phyloP scores from a whole-genome alignment of 2,329 filamentous ascomycete genomes.

The Cadophora sp. region DNA sequence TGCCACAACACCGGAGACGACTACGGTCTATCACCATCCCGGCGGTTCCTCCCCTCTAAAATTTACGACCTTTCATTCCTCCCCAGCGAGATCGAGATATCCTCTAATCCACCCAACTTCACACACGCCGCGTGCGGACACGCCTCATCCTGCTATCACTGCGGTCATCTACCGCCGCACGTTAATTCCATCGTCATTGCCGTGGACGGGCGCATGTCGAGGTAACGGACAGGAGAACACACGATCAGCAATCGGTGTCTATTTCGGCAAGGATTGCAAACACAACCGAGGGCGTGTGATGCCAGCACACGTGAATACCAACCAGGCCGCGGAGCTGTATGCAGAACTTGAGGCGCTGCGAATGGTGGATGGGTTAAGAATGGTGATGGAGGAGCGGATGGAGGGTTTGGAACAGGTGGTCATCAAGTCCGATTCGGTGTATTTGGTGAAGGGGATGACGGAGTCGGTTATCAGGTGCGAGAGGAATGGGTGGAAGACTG shows the following conservation, averaged over 20 bases:
- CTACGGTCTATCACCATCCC: too few species aligned
- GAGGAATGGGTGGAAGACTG: background rate
- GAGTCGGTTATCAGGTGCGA: background rate
- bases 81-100: background rate
- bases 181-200: background rate
- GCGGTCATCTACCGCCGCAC: background rate
- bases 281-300: background rate
- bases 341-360: background rate
- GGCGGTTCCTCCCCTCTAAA: background rate
- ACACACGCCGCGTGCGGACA: background rate
- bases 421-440: background rate
- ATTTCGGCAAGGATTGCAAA: background rate
- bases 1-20: too few species aligned
- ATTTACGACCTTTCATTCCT: background rate
- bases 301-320: background rate
- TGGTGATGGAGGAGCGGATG: background rate
- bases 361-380: background rate
- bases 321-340: background rate
- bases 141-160: background rate
- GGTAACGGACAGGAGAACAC: background rate
- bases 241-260: background rate
- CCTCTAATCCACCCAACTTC: background rate
- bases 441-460: background rate
- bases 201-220: background rate
- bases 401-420: background rate